Conservation (phyloP, 495 filamentous ascomycete species). For the Neurospora sp. region DNA sequence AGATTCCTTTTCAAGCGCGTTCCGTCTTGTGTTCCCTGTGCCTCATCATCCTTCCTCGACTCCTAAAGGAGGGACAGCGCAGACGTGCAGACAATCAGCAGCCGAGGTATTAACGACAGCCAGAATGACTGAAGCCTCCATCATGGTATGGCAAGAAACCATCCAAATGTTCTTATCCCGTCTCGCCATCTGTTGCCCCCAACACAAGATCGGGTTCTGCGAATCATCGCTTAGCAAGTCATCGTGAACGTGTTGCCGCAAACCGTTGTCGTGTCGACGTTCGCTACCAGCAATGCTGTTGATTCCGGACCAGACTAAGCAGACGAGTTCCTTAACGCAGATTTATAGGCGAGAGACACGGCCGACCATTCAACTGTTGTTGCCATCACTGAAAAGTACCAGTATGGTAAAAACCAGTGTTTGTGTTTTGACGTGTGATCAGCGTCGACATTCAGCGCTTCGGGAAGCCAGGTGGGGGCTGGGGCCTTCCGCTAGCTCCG, state of each 20-base stretch:
- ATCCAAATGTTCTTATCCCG: neutral
- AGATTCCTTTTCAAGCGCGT: neutral
- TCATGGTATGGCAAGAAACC: neutral
- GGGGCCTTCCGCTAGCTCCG: neutral
- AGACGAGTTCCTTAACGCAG: neutral
- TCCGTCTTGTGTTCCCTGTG: neutral
- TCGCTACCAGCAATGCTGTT: neutral
- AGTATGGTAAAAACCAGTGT: neutral
- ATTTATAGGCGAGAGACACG: neutral
- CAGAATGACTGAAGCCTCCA: neutral
- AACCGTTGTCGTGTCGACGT: neutral
- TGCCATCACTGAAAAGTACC: neutral
- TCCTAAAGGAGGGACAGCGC: neutral
- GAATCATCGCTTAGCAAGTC: neutral
- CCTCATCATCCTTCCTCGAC: neutral
- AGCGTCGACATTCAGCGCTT: neutral
- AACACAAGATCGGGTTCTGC: neutral
- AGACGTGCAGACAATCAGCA: neutral
- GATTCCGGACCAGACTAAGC: neutral
- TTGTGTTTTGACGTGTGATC: neutral
- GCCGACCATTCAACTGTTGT: neutral
- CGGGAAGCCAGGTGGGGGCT: neutral
- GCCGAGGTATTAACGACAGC: neutral
- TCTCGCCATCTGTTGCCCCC: neutral
- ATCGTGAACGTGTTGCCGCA: neutral